Evolutionary conservation across 441 rosid genomes (phyloP).

Genomic region (Melastoma candidum): DNA sequence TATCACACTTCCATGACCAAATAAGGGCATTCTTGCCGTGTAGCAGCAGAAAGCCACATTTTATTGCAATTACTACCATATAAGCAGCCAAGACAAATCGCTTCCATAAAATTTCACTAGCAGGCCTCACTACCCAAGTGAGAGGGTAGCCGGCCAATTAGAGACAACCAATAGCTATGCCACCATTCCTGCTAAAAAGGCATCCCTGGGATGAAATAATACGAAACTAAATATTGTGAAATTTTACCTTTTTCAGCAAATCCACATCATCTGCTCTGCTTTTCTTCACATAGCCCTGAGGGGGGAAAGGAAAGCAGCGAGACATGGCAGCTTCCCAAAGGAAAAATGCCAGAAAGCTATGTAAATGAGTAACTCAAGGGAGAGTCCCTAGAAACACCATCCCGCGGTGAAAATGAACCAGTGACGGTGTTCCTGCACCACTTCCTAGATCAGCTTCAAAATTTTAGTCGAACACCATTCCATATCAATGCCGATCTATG

Average conservation of each 20-base stretch:
- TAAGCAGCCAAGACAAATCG: too few relatives aligned
- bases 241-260: constrained; percentile 32
- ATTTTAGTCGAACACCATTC: constrained; percentile 23
- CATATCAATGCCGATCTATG: constrained; percentile 17
- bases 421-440: constrained; percentile 32
- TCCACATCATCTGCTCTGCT: constrained; percentile 24
- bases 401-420: constrained; percentile 29
- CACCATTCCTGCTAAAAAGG: neutral
- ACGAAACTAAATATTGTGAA: constrained; percentile 4
- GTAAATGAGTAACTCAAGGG: constrained; percentile 16
- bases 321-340: constrained; percentile 32
- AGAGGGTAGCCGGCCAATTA: too few relatives aligned
- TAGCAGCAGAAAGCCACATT: too few relatives aligned
- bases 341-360: constrained; percentile 13
- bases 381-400: constrained; percentile 26
- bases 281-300: constrained; percentile 45
- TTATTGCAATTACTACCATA: too few relatives aligned
- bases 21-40: too few relatives aligned
- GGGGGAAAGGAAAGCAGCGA: constrained; percentile 52
- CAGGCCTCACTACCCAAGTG: too few relatives aligned
- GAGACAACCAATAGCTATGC: too few relatives aligned
- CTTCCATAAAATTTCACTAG: too few relatives aligned
- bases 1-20: too few relatives aligned
- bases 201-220: constrained; percentile 9
- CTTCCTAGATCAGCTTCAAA: constrained; percentile 19